These are phyloP conservation scores for Dactylonectria estremocensis DNA, from an alignment of 2,329 filamentous ascomycete genomes.

Conservation along the genomic window DNA sequence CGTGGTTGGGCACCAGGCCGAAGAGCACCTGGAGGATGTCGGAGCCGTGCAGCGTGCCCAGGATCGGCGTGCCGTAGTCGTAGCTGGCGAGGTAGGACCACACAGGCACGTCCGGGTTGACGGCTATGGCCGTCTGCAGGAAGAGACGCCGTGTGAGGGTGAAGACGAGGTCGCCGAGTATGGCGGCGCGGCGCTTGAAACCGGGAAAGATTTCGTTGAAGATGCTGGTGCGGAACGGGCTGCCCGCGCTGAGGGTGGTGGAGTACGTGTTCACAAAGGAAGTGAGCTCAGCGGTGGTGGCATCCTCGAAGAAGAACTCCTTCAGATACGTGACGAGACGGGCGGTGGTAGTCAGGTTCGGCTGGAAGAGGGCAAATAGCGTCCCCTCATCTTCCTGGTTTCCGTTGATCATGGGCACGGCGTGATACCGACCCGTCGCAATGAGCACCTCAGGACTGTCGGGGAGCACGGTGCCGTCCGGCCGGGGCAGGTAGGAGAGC, in stretches of 20 bases:
- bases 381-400: constrained; percentile 88
- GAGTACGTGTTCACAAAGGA: constrained; percentile 76
- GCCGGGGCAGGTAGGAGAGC: constrained; percentile 81
- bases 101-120: constrained; percentile 71
- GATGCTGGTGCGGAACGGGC: constrained; percentile 78
- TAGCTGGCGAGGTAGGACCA: constrained; percentile 87
- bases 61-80: constrained; percentile 77
- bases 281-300: constrained; percentile 66
- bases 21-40: constrained; percentile 81
- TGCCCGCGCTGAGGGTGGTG: constrained; percentile 69
- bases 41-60: constrained; percentile 83
- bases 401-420: constrained; percentile 72
- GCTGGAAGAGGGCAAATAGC: constrained; percentile 78
- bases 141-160: constrained; percentile 79
- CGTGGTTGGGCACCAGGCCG: constrained; percentile 74
- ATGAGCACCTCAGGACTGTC: constrained; percentile 74
- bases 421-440: constrained; percentile 62
- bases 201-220: constrained; percentile 83
- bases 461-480: constrained; percentile 75
- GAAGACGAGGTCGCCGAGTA: constrained; percentile 83
- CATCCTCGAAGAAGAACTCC: constrained; percentile 71
- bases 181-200: constrained; percentile 82
- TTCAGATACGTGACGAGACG: constrained; percentile 75
- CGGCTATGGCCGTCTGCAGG: constrained; percentile 62
- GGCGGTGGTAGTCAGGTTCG: constrained; percentile 74